Evolutionary conservation across 495 filamentous ascomycete species (phyloP), one percentile per base, ranked within the genome.

Genomic region (Apodospora peruviana): DNA sequence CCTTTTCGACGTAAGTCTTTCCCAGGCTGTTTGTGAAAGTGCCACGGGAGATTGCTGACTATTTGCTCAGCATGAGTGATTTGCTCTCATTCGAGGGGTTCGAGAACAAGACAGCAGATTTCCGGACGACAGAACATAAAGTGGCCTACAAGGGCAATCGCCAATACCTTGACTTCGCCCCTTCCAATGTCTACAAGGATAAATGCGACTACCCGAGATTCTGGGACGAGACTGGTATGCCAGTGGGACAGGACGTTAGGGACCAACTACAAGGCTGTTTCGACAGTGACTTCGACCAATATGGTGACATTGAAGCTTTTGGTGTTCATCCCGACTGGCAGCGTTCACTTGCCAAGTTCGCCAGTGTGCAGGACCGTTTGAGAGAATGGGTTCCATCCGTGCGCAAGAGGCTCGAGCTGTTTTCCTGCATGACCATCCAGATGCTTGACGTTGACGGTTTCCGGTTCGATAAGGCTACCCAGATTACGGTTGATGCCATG

Each of bases 321-420:
- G 82, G 82, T 49, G 76, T 79, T 17, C 83, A 72, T 46, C 83
- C 83, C 5, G 81, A 85, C 50, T 86, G 79, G 76, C 69, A 85
- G 52, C 58, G 58, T 37, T 74, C 85, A 53, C 67, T 88, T 27
- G 77, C 83, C 9, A 87, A 86, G 52, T 87, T 87, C 58, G 81
- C 81, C 35, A 83, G 75, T 32, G 84, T 86, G 2, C 84, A 87
- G 60, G 83, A 87, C 58, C 80, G 84, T 50, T 66, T 87, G 18
- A 74, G 84, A 23, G 83, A 86, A 60, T 87, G 84, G 84, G 59
- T 73, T 12, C 79, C 81, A 2, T 69, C 66, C 46, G 83, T 86
- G n/a, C 67, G 74, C 19, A 65, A 78, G 32, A 77, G 77, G 48
- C 61, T 87, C 32, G 73, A 78, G 44, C 70, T 72, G 20, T 83